Conservation (phyloP, 306 rosid genomes). For the Medicago arabica region DNA sequence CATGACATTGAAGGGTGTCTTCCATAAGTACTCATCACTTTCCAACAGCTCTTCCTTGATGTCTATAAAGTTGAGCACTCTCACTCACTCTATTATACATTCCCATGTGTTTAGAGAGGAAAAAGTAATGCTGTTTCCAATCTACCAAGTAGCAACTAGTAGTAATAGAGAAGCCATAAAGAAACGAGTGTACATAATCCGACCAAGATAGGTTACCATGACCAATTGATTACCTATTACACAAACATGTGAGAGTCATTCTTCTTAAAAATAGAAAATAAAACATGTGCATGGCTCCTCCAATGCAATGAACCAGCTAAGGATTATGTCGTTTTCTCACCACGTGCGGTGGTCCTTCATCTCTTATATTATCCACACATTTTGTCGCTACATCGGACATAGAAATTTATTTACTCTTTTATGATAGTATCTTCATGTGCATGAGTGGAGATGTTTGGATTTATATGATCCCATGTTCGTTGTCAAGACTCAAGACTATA, state of each 20-base stretch:
- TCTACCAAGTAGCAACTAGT: neutral
- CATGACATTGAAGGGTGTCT: too few relatives aligned
- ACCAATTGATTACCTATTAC: neutral
- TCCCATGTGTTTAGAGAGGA: neutral
- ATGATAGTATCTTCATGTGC: neutral
- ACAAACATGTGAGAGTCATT: constrained; percentile 4
- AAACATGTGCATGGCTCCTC: neutral
- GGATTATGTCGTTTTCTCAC: constrained; percentile 4
- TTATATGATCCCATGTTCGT: neutral
- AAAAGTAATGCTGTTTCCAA: neutral
- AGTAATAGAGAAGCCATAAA: neutral
- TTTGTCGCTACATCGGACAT: constrained; percentile 26
- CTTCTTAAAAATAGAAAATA: neutral
- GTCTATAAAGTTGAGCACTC: neutral
- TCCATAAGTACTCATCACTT: too few relatives aligned
- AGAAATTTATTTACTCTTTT: constrained; percentile 7
- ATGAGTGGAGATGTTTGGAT: neutral
- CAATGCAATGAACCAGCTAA: constrained; percentile 18
- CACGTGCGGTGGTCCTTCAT: constrained; percentile 43
- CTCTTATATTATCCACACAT: constrained; percentile 35
- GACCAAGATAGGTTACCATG: neutral
- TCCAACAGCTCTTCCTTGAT: too few relatives aligned
- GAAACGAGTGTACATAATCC: constrained; percentile 1
- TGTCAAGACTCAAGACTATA: neutral
- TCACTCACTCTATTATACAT: neutral